phyloP scores from a whole-genome alignment of 164 flowering plant genomes.

The Akebia trifoliata region DNA sequence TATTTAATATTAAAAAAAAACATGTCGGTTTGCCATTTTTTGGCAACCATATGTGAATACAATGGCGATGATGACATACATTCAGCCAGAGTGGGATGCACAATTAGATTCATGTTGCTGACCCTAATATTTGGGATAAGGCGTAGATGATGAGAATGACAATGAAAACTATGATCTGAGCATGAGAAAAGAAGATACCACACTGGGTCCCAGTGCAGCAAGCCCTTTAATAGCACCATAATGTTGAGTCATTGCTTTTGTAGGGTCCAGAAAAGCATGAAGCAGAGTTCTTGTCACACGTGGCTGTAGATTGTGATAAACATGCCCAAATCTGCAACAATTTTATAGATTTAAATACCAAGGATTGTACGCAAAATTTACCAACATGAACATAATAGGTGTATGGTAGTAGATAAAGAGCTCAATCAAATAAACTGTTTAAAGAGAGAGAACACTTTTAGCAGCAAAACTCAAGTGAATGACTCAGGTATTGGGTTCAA shows the following conservation, averaged over 20 bases:
- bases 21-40: background rate
- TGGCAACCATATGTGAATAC: too few species aligned
- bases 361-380: background rate
- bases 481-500: too few species aligned
- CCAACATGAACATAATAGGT: too few species aligned
- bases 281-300: slow-evolving; percentile 81
- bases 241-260: slow-evolving; percentile 74
- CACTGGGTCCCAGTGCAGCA: slow-evolving; percentile 76
- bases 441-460: too few species aligned
- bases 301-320: slow-evolving; percentile 75
- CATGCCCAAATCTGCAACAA: slow-evolving; percentile 73
- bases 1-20: background rate
- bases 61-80: too few species aligned
- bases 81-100: too few species aligned
- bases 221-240: slow-evolving; percentile 97
- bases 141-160: background rate
- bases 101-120: background rate
- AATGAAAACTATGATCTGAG: background rate
- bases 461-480: too few species aligned
- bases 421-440: background rate
- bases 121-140: background rate
- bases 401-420: background rate
- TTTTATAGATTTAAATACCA: background rate
- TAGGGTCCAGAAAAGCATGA: slow-evolving; percentile 87
- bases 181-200: slow-evolving; percentile 47